Conservation (phyloP, 345 rosid genomes). For the Litchi chinensis region DNA sequence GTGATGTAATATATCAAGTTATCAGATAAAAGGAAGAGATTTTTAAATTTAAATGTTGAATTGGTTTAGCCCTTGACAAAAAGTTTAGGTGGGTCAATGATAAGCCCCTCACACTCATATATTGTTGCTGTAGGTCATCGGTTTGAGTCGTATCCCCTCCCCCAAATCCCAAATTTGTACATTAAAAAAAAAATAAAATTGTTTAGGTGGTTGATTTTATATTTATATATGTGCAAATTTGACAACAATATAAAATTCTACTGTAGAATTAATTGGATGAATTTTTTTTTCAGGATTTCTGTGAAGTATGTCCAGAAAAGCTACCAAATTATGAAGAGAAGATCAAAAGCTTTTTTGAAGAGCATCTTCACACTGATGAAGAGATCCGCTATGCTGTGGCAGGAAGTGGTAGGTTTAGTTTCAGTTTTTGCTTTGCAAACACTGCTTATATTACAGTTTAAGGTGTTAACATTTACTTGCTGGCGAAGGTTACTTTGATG, state of each 20-base stretch:
- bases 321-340: constrained; percentile 85
- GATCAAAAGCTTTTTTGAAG: constrained; percentile 85
- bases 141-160: too few species aligned
- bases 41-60: background rate
- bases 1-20: background rate
- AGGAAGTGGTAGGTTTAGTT: constrained; percentile 73
- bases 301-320: constrained; percentile 91
- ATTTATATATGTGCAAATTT: background rate
- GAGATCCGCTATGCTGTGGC: constrained; percentile 91
- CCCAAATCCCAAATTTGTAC: too few species aligned
- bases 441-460: background rate
- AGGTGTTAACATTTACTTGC: background rate
- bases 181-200: too few species aligned
- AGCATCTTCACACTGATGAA: constrained; percentile 96
- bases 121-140: too few species aligned
- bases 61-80: background rate
- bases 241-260: background rate
- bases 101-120: too few species aligned
- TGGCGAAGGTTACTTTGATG: constrained; percentile 80
- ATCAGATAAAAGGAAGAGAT: background rate
- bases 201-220: background rate
- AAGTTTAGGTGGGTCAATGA: too few species aligned
- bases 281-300: constrained; percentile 56
- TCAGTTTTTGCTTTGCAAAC: background rate
- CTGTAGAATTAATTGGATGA: background rate